phyloP scores from a whole-genome alignment of 1,284 basidiomycete species.

The Calocybe gambosa region DNA sequence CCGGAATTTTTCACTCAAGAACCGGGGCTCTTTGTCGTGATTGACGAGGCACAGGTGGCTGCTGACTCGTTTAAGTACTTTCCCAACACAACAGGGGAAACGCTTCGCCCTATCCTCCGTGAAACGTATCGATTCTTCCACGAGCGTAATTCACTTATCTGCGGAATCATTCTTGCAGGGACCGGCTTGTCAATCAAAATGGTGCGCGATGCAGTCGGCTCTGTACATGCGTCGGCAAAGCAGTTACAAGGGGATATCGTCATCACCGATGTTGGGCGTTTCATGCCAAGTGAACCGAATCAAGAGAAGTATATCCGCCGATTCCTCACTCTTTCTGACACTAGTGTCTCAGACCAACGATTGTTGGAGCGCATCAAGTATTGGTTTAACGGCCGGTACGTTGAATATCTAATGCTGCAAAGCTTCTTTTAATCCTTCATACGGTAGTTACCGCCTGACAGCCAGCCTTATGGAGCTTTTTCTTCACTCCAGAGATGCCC shows the following conservation, averaged over 20 bases:
- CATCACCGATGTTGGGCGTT: background rate
- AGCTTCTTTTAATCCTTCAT: background rate
- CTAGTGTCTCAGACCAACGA: background rate
- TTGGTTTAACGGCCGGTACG: background rate
- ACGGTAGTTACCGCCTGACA: background rate
- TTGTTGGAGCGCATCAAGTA: background rate
- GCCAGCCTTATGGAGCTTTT: background rate
- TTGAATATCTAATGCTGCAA: background rate
- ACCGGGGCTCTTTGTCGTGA: no score
- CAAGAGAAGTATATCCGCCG: background rate
- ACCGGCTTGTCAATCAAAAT: no score
- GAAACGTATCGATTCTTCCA: no score
- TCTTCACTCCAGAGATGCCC: background rate
- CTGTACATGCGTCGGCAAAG: no score
- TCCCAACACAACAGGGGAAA: background rate
- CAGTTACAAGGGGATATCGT: no score
- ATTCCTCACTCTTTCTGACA: background rate
- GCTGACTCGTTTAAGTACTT: background rate
- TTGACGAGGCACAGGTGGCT: no score
- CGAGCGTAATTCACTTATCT: no score
- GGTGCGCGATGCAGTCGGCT: no score
- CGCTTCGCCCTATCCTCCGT: no score
- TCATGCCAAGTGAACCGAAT: background rate
- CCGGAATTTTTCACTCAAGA: no score
- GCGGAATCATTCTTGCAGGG: no score